Conservation (phyloP, 225 moss, liverwort and hornwort species). For the Physcomitrium patens region DNA sequence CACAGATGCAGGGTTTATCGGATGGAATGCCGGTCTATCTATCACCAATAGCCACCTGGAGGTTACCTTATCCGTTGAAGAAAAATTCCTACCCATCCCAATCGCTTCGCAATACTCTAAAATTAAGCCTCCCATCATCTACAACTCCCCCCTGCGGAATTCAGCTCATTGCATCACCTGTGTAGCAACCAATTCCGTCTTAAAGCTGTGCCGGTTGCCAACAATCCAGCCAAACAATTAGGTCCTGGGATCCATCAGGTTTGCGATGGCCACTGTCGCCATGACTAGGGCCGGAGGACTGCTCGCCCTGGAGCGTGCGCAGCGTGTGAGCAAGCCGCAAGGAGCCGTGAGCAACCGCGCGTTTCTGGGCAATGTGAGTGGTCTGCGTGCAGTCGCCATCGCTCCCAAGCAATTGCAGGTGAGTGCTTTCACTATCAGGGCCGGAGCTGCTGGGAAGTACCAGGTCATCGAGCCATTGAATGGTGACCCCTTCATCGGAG, state of each 20-base stretch:
- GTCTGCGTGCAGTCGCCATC: slow-evolving; percentile 25
- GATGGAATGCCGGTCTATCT: slow-evolving; percentile 26
- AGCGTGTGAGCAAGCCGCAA: slow-evolving; percentile 42
- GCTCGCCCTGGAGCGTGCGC: slow-evolving; percentile 55
- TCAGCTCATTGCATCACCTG: too few species aligned
- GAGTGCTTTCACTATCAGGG: slow-evolving; percentile 32
- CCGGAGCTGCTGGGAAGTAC: slow-evolving; percentile 62
- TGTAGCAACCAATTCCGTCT: background rate
- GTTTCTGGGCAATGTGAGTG: slow-evolving; percentile 54
- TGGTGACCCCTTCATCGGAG: slow-evolving; percentile 93
- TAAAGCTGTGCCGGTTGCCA: background rate
- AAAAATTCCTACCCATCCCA: slow-evolving; percentile 26
- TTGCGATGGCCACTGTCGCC: slow-evolving; percentile 57
- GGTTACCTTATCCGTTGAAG: slow-evolving; percentile 30
- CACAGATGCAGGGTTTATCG: slow-evolving; percentile 19
- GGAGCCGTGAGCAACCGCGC: slow-evolving; percentile 37
- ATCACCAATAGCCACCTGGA: slow-evolving; percentile 20
- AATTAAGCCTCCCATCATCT: slow-evolving; percentile 7
- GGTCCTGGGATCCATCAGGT: background rate
- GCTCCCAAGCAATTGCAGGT: slow-evolving; percentile 31
- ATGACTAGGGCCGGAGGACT: slow-evolving; percentile 66
- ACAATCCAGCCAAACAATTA: background rate
- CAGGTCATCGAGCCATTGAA: slow-evolving; percentile 94
- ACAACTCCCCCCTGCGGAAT: slow-evolving; percentile 3
- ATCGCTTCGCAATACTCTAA: slow-evolving; percentile 33